phyloP scores from a whole-genome alignment of 305 asterid genomes.

The Fraxinus dipetala region DNA sequence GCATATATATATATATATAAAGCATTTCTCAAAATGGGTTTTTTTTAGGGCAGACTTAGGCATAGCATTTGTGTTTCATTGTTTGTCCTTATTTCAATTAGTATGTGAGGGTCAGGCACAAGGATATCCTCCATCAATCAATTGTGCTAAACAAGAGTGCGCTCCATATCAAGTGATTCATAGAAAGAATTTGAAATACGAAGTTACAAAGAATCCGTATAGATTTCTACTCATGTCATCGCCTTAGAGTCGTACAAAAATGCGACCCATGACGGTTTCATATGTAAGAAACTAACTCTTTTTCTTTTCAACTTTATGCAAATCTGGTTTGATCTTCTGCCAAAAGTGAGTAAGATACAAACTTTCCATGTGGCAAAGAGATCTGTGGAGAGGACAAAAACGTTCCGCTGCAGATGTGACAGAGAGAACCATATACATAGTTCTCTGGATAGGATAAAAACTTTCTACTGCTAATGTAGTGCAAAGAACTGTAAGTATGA shows the following conservation, averaged over 20 bases:
- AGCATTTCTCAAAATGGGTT: not conserved
- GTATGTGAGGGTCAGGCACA: not conserved
- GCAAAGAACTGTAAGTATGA: too few species aligned
- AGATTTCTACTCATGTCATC: not conserved
- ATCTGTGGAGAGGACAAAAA: too few species aligned
- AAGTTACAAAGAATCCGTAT: not conserved
- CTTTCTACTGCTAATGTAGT: too few species aligned
- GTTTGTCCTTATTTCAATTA: not conserved
- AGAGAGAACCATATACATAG: too few species aligned
- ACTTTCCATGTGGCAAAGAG: too few species aligned
- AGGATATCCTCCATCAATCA: not conserved
- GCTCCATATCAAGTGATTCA: constrained; percentile 8
- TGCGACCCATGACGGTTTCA: not conserved
- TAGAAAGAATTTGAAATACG: constrained; percentile 7
- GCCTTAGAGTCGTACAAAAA: not conserved
- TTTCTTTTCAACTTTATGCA: too few species aligned
- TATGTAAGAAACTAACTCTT: not conserved
- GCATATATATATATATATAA: too few species aligned
- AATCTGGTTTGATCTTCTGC: too few species aligned
- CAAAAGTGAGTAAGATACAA: too few species aligned
- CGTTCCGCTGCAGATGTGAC: too few species aligned
- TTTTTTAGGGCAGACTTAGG: not conserved
- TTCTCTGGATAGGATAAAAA: too few species aligned
- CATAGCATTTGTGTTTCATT: not conserved
- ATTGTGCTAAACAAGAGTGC: not conserved